phyloP scores from a whole-genome alignment of 176 grass and related monocot genomes.

The Carex cristatella region DNA sequence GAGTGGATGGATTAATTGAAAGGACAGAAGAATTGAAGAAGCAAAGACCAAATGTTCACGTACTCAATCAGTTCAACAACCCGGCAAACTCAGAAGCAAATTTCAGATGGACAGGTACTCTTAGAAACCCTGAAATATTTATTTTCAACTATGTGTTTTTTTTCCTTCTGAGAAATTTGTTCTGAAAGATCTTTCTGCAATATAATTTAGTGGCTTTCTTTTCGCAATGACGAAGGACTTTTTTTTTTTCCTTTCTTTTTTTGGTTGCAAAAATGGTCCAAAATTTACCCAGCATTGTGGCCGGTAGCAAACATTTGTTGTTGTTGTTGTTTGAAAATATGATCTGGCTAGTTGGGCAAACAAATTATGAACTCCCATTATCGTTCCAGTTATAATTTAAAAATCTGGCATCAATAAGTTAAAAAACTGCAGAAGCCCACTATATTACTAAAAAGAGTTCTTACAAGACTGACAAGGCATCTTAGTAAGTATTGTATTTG shows the following conservation, averaged over 20 bases:
- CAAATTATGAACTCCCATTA: too few relatives aligned
- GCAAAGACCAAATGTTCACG: slow-evolving; percentile 44
- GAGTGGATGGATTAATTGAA: slow-evolving; percentile 37
- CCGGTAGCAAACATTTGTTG: too few relatives aligned
- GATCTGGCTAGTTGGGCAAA: too few relatives aligned
- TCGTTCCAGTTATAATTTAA: too few relatives aligned
- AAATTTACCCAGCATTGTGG: background rate
- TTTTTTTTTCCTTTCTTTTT: too few relatives aligned
- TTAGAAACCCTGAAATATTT: background rate
- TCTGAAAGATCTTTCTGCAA: slow-evolving; percentile 2
- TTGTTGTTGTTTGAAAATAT: too few relatives aligned
- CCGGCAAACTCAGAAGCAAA: slow-evolving; percentile 65
- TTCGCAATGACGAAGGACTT: background rate
- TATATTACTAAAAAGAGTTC: too few relatives aligned
- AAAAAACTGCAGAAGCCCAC: too few relatives aligned
- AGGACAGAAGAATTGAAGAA: slow-evolving; percentile 51
- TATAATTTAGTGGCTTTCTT: background rate
- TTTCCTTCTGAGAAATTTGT: background rate
- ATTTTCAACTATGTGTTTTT: background rate
- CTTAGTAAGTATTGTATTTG: too few relatives aligned
- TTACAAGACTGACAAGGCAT: too few relatives aligned
- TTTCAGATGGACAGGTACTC: slow-evolving; percentile 56
- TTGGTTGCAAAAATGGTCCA: too few relatives aligned
- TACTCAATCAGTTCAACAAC: slow-evolving; percentile 55
- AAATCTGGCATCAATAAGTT: too few relatives aligned